Percentiles rank a stretch among this genome's conserved stretches.
phyloP scores from a whole-genome alignment of 2,329 filamentous ascomycete species.

The Xylariaceae sp. region DNA sequence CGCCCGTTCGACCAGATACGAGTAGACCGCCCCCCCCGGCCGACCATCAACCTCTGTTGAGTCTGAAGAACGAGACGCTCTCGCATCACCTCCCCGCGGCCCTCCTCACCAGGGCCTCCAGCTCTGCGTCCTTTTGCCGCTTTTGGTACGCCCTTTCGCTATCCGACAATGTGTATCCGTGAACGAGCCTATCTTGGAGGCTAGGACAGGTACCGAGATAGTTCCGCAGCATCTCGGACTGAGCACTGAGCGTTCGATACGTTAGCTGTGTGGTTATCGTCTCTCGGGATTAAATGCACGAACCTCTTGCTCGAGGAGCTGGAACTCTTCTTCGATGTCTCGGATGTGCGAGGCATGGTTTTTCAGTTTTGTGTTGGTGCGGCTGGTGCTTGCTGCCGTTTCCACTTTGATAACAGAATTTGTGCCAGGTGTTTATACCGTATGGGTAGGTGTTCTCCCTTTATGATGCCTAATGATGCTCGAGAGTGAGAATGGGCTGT shows the following conservation, averaged over 20 bases:
- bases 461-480: too few species aligned
- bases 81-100: slow-evolving; percentile 4
- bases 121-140: slow-evolving; percentile 9
- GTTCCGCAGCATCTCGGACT: slow-evolving; percentile 17
- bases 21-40: too few species aligned
- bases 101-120: slow-evolving; percentile 14
- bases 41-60: neutral
- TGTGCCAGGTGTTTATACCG: too few species aligned
- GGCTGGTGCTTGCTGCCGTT: too few species aligned
- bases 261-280: slow-evolving; percentile 1
- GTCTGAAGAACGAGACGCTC: slow-evolving; percentile 1
- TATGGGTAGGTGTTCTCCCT: too few species aligned
- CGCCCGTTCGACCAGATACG: neutral
- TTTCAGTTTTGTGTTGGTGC: too few species aligned
- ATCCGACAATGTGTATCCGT: slow-evolving; percentile 10
- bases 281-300: neutral
- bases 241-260: slow-evolving; percentile 4
- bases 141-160: slow-evolving; percentile 6
- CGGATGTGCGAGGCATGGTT: too few species aligned
- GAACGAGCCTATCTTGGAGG: slow-evolving; percentile 17
- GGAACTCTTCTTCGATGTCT: neutral
- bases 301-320: neutral
- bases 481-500: too few species aligned
- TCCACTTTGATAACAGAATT: too few species aligned
- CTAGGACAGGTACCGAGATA: slow-evolving; percentile 18